Evolutionary conservation across 2,329 filamentous ascomycete genomes (phyloP), one percentile per base, ranked within the genome.

Genomic region (Colletotrichum trifolii): DNA sequence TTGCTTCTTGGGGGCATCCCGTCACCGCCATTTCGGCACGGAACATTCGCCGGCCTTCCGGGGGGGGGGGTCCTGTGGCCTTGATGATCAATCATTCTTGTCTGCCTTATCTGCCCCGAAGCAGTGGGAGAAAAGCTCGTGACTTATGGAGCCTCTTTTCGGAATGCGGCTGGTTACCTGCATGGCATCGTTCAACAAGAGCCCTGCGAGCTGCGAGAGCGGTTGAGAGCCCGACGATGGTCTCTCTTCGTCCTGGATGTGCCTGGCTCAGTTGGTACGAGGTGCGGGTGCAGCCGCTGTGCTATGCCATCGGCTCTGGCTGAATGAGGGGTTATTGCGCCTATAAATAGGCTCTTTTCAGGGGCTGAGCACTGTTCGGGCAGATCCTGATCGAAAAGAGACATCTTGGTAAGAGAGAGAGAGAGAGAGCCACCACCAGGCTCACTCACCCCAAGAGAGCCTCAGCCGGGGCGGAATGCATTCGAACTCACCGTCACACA

Each of bases 1-100:
- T 15, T 11, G n/a, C 42, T 13, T 50, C 58, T 56, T 38, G 47
- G 42, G 47, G 54, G 58, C 63, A 56, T 47, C 11, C 63, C 53
- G 63, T 66, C 63, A 66, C 63, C 63, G 63, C 63, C 59, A 61
- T 66, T 66, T 66, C 63, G 63, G 63, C 58, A 53, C 60, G 63
- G 63, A 62, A 62, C 53, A 61, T 62, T 63, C 45, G 52, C 58
- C 58, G 58, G 58, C 62, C 40, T 52, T 55, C 62, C 58, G 57
- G 57, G 46, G 42, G 57, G 46, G 42, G 10, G 46, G 42, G 11
- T 43, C 15, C 42, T n/a, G 46, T 3, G 25, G 25, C 4, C 38
- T 49, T 13, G 58, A 52, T 66, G 63, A 66, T 62, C 58, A 49
- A 66, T 63, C 58, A 57, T 36, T 25, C 40, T 34, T 43, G 36